A percentile compares a stretch with the other conserved stretches of the same genome.
These are phyloP conservation scores for Pseudocercospora ulei DNA, from an alignment of 2,329 filamentous ascomycete species.

Conservation along the genomic window DNA sequence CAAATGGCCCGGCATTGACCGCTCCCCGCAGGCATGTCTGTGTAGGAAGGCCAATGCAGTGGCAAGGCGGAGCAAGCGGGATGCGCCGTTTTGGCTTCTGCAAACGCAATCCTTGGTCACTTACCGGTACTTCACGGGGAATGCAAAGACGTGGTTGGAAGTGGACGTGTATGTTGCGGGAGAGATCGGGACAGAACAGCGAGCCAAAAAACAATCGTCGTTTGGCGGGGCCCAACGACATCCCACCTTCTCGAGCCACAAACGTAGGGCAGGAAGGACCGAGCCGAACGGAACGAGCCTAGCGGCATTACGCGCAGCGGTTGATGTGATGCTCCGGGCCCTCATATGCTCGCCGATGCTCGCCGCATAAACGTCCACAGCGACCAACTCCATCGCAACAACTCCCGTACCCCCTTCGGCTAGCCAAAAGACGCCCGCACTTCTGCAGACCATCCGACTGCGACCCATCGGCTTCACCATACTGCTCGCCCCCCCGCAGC, in stretches of 20 bases:
- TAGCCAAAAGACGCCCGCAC: background rate
- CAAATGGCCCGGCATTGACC: slow-evolving; percentile 1
- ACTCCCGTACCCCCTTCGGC: background rate
- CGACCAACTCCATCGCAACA: slow-evolving; percentile 4
- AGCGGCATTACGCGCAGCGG: slow-evolving; percentile 3
- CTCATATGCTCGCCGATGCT: no score
- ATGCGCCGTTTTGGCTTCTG: slow-evolving; percentile 5
- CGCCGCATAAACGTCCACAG: slow-evolving; percentile 11
- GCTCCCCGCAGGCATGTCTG: background rate
- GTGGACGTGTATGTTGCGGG: no score
- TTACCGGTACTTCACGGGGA: background rate
- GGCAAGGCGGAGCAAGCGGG: slow-evolving; percentile 1
- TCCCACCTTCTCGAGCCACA: slow-evolving; percentile 1
- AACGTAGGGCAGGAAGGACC: slow-evolving; percentile 3
- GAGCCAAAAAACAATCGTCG: slow-evolving; percentile 7
- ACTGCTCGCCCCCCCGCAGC: slow-evolving; percentile 8
- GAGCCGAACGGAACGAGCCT: background rate
- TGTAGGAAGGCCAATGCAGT: slow-evolving; percentile 1
- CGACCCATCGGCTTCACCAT: background rate
- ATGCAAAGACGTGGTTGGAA: no score
- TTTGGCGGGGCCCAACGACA: slow-evolving; percentile 1
- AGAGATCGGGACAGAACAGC: no score
- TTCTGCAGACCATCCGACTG: background rate
- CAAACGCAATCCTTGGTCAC: background rate
- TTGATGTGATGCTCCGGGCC: slow-evolving; percentile 8